Evolutionary conservation across 2,329 filamentous ascomycete genomes (phyloP).

Genomic region (Calonectria henricotiae): DNA sequence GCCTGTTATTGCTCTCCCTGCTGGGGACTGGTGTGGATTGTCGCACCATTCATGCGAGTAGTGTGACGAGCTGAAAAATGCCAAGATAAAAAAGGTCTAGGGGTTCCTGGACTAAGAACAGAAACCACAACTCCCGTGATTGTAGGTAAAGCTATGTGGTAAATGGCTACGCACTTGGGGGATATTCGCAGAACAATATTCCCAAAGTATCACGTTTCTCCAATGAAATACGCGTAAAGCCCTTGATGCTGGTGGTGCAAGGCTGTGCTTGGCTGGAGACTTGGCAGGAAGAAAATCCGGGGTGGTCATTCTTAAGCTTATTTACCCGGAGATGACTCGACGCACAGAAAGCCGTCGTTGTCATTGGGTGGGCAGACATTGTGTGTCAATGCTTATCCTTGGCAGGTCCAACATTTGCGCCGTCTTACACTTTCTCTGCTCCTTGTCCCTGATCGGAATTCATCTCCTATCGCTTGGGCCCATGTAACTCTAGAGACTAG

Average conservation of each 20-base stretch:
- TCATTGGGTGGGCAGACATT: not conserved
- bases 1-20: not conserved
- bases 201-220: too few species aligned
- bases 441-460: not conserved
- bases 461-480: not conserved
- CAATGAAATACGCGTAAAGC: not conserved
- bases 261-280: not conserved
- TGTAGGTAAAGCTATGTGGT: too few species aligned
- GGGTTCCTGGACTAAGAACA: not conserved
- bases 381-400: not conserved
- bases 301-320: slow-evolving; percentile 10
- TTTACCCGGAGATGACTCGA: not conserved
- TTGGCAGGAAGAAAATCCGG: slow-evolving; percentile 1
- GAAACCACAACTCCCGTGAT: not conserved
- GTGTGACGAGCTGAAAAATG: slow-evolving; percentile 11
- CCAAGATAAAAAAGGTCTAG: not conserved
- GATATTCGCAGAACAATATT: not conserved
- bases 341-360: not conserved
- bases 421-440: not conserved
- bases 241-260: not conserved
- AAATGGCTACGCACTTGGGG: too few species aligned
- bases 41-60: slow-evolving; percentile 5
- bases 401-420: not conserved
- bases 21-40: slow-evolving; percentile 4
- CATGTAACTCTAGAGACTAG: not conserved